These are phyloP conservation scores for Solanum clarkiae DNA, from an alignment of 257 asterid species.

Conservation along the genomic window DNA sequence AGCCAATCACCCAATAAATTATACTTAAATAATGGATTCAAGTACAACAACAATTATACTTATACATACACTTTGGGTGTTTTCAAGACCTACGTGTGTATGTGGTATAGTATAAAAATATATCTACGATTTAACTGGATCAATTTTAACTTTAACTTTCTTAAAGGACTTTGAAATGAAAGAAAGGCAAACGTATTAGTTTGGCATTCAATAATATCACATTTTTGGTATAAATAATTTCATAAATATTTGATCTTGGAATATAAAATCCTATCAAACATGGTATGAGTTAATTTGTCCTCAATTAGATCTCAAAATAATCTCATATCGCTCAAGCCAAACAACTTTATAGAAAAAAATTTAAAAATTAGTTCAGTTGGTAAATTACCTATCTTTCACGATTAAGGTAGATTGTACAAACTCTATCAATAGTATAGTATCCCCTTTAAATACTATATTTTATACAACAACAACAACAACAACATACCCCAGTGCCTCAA, in stretches of 20 bases:
- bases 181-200: background rate
- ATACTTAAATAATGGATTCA: background rate
- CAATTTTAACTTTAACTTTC: background rate
- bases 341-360: accelerated
- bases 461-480: background rate
- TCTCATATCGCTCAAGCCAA: background rate
- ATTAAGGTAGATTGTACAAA: background rate
- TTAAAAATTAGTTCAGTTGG: background rate
- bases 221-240: background rate
- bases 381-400: background rate
- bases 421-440: background rate
- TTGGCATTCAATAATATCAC: background rate
- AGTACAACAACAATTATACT: background rate
- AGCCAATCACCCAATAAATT: background rate
- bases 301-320: background rate
- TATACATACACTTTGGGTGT: background rate
- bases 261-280: background rate
- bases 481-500: too few species aligned
- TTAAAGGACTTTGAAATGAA: background rate
- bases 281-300: background rate
- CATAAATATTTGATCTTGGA: background rate
- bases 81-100: background rate
- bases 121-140: background rate
- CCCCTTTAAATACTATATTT: background rate
- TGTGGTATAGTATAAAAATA: background rate